Evolutionary conservation across 768 basidiomycete genomes (phyloP), one percentile per base, ranked within the genome.

Genomic region (Sarcomyxa edulis): DNA sequence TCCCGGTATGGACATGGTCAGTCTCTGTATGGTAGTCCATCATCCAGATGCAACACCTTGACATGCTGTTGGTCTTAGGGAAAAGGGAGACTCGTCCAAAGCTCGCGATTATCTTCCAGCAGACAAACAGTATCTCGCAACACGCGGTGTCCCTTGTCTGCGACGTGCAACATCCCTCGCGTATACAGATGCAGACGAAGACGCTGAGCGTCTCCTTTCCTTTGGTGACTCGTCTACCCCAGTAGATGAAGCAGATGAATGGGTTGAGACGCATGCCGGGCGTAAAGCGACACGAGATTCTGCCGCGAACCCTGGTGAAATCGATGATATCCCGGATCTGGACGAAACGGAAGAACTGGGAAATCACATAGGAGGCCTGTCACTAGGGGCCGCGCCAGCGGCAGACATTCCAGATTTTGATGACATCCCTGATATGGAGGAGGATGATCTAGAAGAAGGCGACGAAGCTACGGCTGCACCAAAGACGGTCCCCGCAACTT

Each of bases 381-480:
- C 71, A 11, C 49, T 81, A n/a, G 59, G 60, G 40, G 61, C 52
- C 0, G 48, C 42, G 10, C 55, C 40, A 19, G 54, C 43, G 20
- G 51, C 42, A 31, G 52, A 58, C 29, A 60, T 62, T 16, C 42
- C 92, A 19, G 83, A 97, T 69, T 71, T 97, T 50, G 93, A 95
- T 56, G 93, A 97, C 60, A 98, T 98, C 39, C 96, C 96, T 4
- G 96, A 98, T 66, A 96, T 99, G 91, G 93, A 96, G 58, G 91
- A 93, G 53, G 93, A 92, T n/a, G 77, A 78, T 47, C 71, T 94
- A 25, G 94, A 85, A 50, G 92, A 76, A 8, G 86, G 79, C 22
- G 94, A 97, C 43, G 92, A 90, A 48, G 91, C 89, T 8, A 82
- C 87, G 33, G 82, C 80, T 28, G 76, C 71, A 16, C 76, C 81